Base-by-base conservation (phyloP, 768 basidiomycete species). In the Galerina sulciceps region DNA sequence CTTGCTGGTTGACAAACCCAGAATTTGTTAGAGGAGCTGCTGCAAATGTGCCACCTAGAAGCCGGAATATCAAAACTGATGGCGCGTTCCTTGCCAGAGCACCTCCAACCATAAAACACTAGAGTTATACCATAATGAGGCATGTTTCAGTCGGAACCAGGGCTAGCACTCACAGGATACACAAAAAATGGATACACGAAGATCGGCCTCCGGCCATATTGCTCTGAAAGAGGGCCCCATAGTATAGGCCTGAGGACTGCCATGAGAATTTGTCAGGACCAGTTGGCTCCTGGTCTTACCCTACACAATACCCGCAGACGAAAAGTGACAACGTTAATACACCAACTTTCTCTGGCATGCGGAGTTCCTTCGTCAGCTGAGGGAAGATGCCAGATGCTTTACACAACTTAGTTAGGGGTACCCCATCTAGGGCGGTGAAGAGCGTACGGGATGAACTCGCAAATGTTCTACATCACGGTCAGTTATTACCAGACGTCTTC, bases 31-130 rank as follows among this genome's bases (percentile, higher is more conserved):
- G 65, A 1, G 90, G 90, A 26, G 85, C 81, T 15, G 87, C 82
- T 17, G 89, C 89, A 62, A 89, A 91, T 1, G 76, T 75, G 11
- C 91, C 90, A 1, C 85, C 82, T n/a, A 91, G 68, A 68, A 91
- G 88, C 18, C 91, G 83, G 63, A 89, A 85, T 15, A 88, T 65
- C 11, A 93, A 76, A n/a, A 93, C 69, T 4, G 86, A 82, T 6
- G 76, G 79, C 1, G 84, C 84, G 69, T 89, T 91, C 38, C 76
- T 72, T 0, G 87, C 75, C 3, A 90, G 73, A 0, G 90, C 89
- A 38, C 80, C 80, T 26, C 82, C 90, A 23, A 89, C 68, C 75
- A 86, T 85, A 66, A 89, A 89, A 40, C 76, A 72, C 85, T 85
- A 18, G 34, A 6, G 36, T n/a, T 36, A 17, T n/a, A 23, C 22